Conservation (phyloP, 306 rosid species). For the Pyrus communis region DNA sequence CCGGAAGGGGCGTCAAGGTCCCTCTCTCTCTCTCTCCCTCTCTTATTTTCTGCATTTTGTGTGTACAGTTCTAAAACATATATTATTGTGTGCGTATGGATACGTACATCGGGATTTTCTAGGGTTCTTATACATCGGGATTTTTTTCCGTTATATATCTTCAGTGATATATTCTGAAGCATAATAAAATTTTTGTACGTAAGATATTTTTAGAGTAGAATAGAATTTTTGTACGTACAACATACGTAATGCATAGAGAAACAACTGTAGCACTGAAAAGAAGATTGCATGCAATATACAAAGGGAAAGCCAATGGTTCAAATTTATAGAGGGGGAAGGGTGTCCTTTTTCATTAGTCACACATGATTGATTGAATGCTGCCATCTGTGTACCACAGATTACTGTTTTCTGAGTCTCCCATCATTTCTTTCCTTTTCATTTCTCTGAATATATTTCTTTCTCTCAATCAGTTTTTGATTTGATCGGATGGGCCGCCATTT, state of each 20-base stretch:
- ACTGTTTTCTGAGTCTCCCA: conserved; percentile 7
- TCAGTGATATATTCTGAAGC: no score
- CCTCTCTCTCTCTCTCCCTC: background rate
- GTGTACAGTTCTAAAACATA: no score
- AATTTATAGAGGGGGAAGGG: conserved; percentile 12
- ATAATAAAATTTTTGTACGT: no score
- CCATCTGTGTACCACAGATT: conserved; percentile 17
- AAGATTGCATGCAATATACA: conserved; percentile 40
- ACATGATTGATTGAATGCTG: conserved; percentile 63
- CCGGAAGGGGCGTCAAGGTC: conserved; percentile 99
- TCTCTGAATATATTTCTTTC: background rate
- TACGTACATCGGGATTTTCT: background rate
- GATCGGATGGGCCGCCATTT: conserved; percentile 96
- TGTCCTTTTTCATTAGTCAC: conserved; percentile 27
- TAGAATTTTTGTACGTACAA: background rate
- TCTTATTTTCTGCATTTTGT: no score
- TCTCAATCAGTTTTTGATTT: conserved; percentile 38
- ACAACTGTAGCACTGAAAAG: conserved; percentile 19
- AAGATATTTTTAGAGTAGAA: no score
- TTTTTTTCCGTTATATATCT: no score
- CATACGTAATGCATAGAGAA: background rate
- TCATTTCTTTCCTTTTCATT: background rate
- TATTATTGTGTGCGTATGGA: background rate
- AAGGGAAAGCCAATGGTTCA: background rate
- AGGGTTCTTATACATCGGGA: no score